Percentiles rank a stretch among this genome's conserved stretches.
These are phyloP conservation scores for Hypomyces perniciosus DNA, from an alignment of 2,329 filamentous ascomycete genomes.

Conservation along the genomic window DNA sequence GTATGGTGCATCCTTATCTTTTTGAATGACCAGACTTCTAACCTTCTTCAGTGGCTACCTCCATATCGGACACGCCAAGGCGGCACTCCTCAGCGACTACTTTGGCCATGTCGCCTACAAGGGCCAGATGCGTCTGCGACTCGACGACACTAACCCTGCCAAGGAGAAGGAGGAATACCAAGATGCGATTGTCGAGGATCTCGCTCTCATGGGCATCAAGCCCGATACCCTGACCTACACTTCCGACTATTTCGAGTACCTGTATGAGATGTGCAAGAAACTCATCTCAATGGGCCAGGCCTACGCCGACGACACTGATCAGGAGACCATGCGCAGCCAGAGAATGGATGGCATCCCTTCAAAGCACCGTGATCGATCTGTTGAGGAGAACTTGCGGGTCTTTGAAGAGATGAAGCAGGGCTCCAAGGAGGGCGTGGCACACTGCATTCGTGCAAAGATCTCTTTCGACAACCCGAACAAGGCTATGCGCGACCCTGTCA, in stretches of 20 bases:
- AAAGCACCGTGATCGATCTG: slow-evolving; percentile 66
- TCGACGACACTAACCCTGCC: slow-evolving; percentile 95
- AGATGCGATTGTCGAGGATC: slow-evolving; percentile 87
- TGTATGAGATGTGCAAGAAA: slow-evolving; percentile 78
- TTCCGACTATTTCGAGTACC: slow-evolving; percentile 89
- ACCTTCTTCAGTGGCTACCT: slow-evolving; percentile 61
- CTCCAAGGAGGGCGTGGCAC: slow-evolving; percentile 68
- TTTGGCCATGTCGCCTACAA: slow-evolving; percentile 92
- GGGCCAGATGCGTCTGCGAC: slow-evolving; percentile 82
- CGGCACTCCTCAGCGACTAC: slow-evolving; percentile 89
- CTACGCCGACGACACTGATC: slow-evolving; percentile 90
- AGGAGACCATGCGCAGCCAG: slow-evolving; percentile 81
- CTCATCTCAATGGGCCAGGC: slow-evolving; percentile 84
- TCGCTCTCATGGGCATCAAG: slow-evolving; percentile 85
- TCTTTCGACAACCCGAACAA: slow-evolving; percentile 90
- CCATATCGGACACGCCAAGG: slow-evolving; percentile 94
- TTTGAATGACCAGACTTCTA: slow-evolving; percentile 4
- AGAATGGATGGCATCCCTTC: slow-evolving; percentile 79
- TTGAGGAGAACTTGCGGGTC: slow-evolving; percentile 78
- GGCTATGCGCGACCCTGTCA: slow-evolving; percentile 91
- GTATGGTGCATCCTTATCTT: slow-evolving; percentile 37
- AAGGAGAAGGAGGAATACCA: slow-evolving; percentile 98
- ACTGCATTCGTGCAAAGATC: slow-evolving; percentile 94
- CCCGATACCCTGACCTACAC: slow-evolving; percentile 84
- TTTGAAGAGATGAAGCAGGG: slow-evolving; percentile 94